These are phyloP conservation scores for Pisolithus albus DNA, from an alignment of 768 basidiomycete genomes.

Conservation along the genomic window DNA sequence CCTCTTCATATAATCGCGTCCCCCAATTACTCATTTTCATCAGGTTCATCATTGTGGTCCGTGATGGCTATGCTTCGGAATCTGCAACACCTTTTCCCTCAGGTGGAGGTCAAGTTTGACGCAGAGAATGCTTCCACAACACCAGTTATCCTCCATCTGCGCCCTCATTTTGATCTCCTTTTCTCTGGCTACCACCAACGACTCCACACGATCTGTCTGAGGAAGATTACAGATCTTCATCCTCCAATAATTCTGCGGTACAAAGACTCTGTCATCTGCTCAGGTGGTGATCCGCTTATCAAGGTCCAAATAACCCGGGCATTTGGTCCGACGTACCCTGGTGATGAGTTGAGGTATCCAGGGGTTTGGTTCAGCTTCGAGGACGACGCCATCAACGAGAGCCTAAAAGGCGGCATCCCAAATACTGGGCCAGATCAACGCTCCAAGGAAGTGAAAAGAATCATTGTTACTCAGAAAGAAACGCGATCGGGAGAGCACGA, in stretches of 20 bases:
- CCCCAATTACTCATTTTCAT: background rate
- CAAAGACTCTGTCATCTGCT: slow-evolving; percentile 57
- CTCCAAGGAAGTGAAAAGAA: slow-evolving; percentile 68
- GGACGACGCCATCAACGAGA: slow-evolving; percentile 57
- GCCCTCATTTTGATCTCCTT: slow-evolving; percentile 78
- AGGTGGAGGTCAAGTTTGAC: slow-evolving; percentile 81
- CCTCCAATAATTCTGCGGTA: slow-evolving; percentile 66
- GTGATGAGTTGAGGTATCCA: slow-evolving; percentile 72
- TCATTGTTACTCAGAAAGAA: slow-evolving; percentile 67
- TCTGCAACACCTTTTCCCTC: slow-evolving; percentile 64
- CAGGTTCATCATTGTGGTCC: slow-evolving; percentile 75
- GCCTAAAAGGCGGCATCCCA: slow-evolving; percentile 37
- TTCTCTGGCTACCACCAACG: slow-evolving; percentile 77
- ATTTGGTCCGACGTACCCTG: slow-evolving; percentile 81
- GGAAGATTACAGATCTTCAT: slow-evolving; percentile 57
- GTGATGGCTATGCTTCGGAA: slow-evolving; percentile 62
- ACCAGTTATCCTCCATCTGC: slow-evolving; percentile 70
- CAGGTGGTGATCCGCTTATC: slow-evolving; percentile 51
- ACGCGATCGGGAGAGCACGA: slow-evolving; percentile 50
- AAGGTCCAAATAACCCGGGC: slow-evolving; percentile 60
- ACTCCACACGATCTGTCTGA: slow-evolving; percentile 69
- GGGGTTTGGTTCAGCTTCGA: slow-evolving; percentile 82
- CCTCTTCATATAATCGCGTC: background rate
- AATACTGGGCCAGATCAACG: slow-evolving; percentile 47
- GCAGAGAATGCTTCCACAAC: slow-evolving; percentile 62